A percentile compares a stretch with the other conserved stretches of the same genome.
phyloP scores from a whole-genome alignment of 441 rosid genomes.

The Erysimum pusillum region DNA sequence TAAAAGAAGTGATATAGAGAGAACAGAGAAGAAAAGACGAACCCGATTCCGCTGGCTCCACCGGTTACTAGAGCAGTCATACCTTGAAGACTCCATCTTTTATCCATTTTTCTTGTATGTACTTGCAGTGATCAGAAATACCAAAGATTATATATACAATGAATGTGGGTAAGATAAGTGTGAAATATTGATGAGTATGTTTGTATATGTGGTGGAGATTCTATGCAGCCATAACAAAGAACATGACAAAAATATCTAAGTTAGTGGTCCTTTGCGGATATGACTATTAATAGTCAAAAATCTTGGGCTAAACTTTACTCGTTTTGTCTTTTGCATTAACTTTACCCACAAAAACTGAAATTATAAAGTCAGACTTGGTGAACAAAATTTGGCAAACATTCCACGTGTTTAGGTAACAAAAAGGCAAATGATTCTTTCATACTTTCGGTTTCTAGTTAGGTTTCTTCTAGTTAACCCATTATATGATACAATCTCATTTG shows the following conservation, averaged over 20 bases:
- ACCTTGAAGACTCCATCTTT: slow-evolving; percentile 40
- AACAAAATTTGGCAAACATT: background rate
- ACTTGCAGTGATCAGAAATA: background rate
- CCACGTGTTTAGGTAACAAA: background rate
- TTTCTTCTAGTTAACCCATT: too few relatives aligned
- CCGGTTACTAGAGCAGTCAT: slow-evolving; percentile 41
- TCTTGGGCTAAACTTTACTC: too few relatives aligned
- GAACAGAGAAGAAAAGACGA: background rate
- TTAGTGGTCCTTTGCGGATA: background rate
- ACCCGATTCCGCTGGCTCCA: slow-evolving; percentile 42
- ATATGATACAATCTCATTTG: too few relatives aligned
- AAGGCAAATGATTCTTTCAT: background rate
- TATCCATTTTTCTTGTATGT: slow-evolving; percentile 6
- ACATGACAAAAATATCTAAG: background rate
- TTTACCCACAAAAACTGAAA: background rate
- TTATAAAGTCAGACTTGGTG: background rate
- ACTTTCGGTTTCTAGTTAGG: background rate
- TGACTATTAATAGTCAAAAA: background rate
- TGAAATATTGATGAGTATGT: background rate
- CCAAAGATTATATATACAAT: background rate
- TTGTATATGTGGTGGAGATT: background rate
- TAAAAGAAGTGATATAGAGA: background rate
- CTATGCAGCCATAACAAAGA: background rate
- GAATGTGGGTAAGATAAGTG: background rate
- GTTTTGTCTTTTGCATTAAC: background rate